A percentile compares a stretch with the other conserved stretches of the same genome.
These are phyloP conservation scores for Neophaeococcomyces mojaviensis DNA, from an alignment of 2,329 filamentous ascomycete genomes.

Conservation along the genomic window DNA sequence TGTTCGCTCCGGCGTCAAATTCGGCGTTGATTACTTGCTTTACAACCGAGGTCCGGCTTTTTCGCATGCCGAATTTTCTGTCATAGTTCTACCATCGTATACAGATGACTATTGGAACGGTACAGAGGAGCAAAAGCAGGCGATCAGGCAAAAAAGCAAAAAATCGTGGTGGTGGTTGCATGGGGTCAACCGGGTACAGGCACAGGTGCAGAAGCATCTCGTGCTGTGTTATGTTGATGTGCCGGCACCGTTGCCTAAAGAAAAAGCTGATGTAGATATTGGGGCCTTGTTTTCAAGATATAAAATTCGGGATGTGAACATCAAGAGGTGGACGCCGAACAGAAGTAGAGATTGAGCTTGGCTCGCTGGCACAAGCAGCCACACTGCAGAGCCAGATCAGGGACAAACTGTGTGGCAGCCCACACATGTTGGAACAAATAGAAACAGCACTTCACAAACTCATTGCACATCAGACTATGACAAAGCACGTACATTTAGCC, in stretches of 20 bases:
- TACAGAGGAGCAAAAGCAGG: constrained; percentile 40
- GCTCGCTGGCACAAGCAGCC: neutral
- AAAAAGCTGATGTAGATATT: constrained; percentile 44
- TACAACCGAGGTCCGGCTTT: constrained; percentile 92
- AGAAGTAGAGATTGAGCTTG: constrained; percentile 57
- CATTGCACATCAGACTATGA: too few relatives aligned
- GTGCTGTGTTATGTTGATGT: constrained; percentile 88
- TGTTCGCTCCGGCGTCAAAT: constrained; percentile 85
- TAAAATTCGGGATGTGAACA: constrained; percentile 68
- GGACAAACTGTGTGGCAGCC: too few relatives aligned
- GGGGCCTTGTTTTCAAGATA: constrained; percentile 60
- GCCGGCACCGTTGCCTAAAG: constrained; percentile 54
- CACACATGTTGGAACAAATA: too few relatives aligned
- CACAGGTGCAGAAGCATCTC: constrained; percentile 82
- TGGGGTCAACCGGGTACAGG: constrained; percentile 79
- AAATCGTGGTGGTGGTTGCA: constrained; percentile 57
- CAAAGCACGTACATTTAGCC: too few relatives aligned
- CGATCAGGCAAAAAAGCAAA: constrained; percentile 41
- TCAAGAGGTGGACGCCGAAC: constrained; percentile 79
- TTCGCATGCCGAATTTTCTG: constrained; percentile 85
- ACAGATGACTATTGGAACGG: constrained; percentile 62
- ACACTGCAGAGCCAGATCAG: neutral
- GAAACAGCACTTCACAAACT: too few relatives aligned
- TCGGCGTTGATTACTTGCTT: constrained; percentile 88
- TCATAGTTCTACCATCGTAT: constrained; percentile 79